Percentiles rank a stretch among this genome's conserved stretches.
These are phyloP conservation scores for Marasmius sp. DNA, from an alignment of 1,284 basidiomycete genomes.

Conservation along the genomic window DNA sequence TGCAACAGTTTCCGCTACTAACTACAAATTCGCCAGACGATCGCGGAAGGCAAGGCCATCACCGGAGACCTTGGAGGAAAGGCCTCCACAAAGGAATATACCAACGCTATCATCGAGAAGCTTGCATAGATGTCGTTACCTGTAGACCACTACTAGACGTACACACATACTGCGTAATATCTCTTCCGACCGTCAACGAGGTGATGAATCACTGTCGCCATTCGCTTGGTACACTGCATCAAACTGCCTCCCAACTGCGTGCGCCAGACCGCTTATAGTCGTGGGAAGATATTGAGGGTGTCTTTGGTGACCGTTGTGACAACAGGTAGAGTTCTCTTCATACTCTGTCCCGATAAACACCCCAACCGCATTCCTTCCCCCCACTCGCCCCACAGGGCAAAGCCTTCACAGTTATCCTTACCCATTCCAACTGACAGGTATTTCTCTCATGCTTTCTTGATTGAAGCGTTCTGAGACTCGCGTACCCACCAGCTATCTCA, in stretches of 20 bases:
- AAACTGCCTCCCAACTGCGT: not conserved
- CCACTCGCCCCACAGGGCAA: conserved; percentile 88
- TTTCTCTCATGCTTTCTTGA: conserved; percentile 17
- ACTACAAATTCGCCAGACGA: conserved; percentile 59
- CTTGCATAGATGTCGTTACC: conserved; percentile 30
- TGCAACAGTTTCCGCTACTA: conserved; percentile 19
- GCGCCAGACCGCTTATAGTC: conserved; percentile 4
- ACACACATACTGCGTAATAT: not conserved
- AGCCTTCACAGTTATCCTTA: conserved; percentile 51
- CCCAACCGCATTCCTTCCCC: conserved; percentile 52
- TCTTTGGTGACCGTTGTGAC: conserved; percentile 23
- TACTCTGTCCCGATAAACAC: conserved; percentile 40
- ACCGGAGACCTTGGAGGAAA: conserved; percentile 94
- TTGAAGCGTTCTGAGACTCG: conserved; percentile 21
- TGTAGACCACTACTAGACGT: not conserved
- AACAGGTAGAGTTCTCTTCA: conserved; percentile 43
- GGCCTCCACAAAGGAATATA: conserved; percentile 86
- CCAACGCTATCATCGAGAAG: conserved; percentile 82
- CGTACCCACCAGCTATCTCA: conserved; percentile 15
- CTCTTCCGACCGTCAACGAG: not conserved
- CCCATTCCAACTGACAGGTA: conserved; percentile 53
- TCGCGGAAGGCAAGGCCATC: conserved; percentile 91
- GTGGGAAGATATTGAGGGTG: conserved; percentile 14
- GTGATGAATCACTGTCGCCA: not conserved
- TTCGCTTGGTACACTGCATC: not conserved